phyloP scores from a whole-genome alignment of 164 flowering plant genomes.

The Vitis vinifera region ASM3070453v1 NC_081809.1:21576501-21577000 shows the following conservation, averaged over 20 bases:
- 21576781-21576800: too few species aligned
- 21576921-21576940: slow-evolving; percentile 9
- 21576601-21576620: neutral
- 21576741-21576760: too few species aligned
- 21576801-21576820: too few species aligned
- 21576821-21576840: too few species aligned
- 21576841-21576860: neutral
- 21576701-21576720: too few species aligned
- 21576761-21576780: too few species aligned
- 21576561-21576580: slow-evolving; percentile 6
- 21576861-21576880: slow-evolving; percentile 3
- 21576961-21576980: neutral
- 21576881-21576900: slow-evolving; percentile 5
- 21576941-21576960: slow-evolving; percentile 6
- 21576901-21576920: neutral
- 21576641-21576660: slow-evolving; percentile 5
- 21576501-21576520: slow-evolving; percentile 7
- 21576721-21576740: too few species aligned
- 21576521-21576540: neutral
- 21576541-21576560: neutral
- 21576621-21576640: neutral
- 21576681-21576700: too few species aligned
- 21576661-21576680: slow-evolving; percentile 5
- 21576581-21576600: slow-evolving; percentile 1
- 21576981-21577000: slow-evolving; percentile 8